Evolutionary conservation across 192 early-diverging fungal species (phyloP).

Genomic region (Backusella psychrophila): DNA sequence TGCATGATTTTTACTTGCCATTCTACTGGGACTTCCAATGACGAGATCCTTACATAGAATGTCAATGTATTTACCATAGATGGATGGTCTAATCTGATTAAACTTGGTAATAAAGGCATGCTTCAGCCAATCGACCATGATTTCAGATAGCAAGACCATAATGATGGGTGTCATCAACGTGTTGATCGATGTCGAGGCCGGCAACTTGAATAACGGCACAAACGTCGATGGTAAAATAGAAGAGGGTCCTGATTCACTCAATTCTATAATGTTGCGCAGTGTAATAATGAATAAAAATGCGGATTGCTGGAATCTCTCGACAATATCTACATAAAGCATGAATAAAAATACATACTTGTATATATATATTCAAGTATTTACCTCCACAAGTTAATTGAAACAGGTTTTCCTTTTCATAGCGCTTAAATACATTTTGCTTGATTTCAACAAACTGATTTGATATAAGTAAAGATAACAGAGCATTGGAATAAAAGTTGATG

Average conservation of each 20-base stretch:
- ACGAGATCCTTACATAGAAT: constrained; percentile 87
- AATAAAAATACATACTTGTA: background rate
- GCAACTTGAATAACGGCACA: constrained; percentile 56
- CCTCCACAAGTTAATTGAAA: constrained; percentile 93
- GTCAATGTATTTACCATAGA: constrained; percentile 86
- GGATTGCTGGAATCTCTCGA: constrained; percentile 91
- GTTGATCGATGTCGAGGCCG: constrained; percentile 60
- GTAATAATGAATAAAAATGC: constrained; percentile 90
- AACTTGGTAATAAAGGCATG: constrained; percentile 99
- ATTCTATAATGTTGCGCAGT: constrained; percentile 85
- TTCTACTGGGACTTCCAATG: constrained; percentile 48
- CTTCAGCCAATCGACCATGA: constrained; percentile 96
- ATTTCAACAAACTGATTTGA: constrained; percentile 99
- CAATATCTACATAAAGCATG: constrained; percentile 67
- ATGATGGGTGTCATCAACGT: constrained; percentile 79
- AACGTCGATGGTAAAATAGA: constrained; percentile 61
- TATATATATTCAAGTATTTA: constrained; percentile 22
- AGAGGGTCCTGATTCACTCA: constrained; percentile 65
- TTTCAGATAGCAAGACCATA: constrained; percentile 84
- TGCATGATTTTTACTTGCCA: constrained; percentile 40
- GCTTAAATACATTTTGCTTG: constrained; percentile 96
- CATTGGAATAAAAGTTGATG: constrained; percentile 95
- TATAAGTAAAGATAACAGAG: constrained; percentile 87
- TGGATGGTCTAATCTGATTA: constrained; percentile 85
- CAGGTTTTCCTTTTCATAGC: constrained; percentile 94